Conservation (phyloP, 345 rosid species). For the Xanthoceras sorbifolium region DNA sequence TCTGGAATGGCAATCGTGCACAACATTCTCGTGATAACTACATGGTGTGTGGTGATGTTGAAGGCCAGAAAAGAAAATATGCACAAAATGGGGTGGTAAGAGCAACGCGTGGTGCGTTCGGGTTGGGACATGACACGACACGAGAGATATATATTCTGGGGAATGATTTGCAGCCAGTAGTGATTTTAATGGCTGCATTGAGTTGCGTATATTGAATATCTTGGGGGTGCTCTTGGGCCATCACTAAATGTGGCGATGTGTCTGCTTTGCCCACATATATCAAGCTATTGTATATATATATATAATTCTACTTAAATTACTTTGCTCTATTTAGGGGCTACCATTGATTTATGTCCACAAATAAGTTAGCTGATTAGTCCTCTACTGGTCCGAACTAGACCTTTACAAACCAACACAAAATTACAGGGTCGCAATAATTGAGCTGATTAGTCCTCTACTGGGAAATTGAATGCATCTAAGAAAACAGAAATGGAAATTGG, state of each 20-base stretch:
- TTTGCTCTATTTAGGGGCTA: not conserved
- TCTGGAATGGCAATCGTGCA: not conserved
- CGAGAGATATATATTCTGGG: not conserved
- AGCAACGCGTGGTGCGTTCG: constrained; percentile 4
- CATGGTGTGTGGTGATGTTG: not conserved
- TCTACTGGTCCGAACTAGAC: too few species aligned
- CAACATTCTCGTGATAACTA: not conserved
- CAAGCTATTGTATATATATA: too few species aligned
- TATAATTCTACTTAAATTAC: constrained; percentile 11
- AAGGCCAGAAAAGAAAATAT: too few species aligned
- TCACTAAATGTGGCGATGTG: constrained; percentile 18
- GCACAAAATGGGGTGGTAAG: not conserved
- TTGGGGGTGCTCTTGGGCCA: not conserved
- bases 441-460: not conserved
- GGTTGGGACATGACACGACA: not conserved
- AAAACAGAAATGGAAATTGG: not conserved
- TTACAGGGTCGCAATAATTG: too few species aligned
- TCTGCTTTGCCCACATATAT: constrained; percentile 17
- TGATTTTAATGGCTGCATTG: not conserved
- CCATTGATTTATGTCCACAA: not conserved
- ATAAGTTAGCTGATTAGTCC: not conserved
- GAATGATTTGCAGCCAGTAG: constrained; percentile 14
- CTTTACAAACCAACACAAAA: too few species aligned
- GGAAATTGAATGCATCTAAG: not conserved
- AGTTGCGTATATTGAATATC: not conserved